Base-by-base conservation (phyloP, 352 stramenopile genomes). In the Thraustochytrium striatum region DNA sequence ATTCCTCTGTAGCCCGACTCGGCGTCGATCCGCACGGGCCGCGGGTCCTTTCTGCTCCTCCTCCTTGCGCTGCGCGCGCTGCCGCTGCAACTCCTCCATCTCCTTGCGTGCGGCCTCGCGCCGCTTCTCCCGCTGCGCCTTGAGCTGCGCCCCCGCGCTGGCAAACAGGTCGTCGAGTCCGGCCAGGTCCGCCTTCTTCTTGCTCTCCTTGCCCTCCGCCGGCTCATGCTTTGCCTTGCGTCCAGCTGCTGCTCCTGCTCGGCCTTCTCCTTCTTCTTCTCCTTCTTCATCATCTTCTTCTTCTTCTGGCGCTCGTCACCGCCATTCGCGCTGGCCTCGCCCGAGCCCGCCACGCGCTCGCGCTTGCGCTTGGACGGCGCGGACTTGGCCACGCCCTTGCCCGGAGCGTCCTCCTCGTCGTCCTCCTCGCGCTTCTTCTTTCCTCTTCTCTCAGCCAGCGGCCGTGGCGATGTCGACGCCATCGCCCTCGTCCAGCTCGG, bases 1-100 rank as follows among this genome's bases (percentile, higher is more conserved):
- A 86, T 25, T 89, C 86, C 72, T 94, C 90, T 7, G 87, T 87
- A 73, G 1, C 90, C 90, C 1, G 35, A 33, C 33, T 75, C 53
- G 2, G 47, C 28, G 30, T 75, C 68, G 25, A 75, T 47, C 5
- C 59, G 13, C 33, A 70, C 38, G 21, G 59, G 59, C 59, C 21
- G 30, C 16, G 41, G 36, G 41, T 70, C 59, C 25, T 52, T 70
- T 69, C 21, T 43, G 8, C 16, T 11, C 58, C 38, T 69, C 59
- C 59, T 70, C 41, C 53, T 61, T 61, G 25, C 25, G 53, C 25
- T 21, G 53, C 53, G 7, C n/a, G 7, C 19, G 7, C 5, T 19
- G 25, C 25, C 13, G 5, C 25, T 36, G 5, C 7, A 3, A 9
- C 32, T 61, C 25, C 53, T 61, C 53, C 25, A 21, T 21, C 53